A percentile compares a stretch with the other conserved stretches of the same genome.
phyloP scores from a whole-genome alignment of 805 yeast genomes.

The Lipomyces kockii region DNA sequence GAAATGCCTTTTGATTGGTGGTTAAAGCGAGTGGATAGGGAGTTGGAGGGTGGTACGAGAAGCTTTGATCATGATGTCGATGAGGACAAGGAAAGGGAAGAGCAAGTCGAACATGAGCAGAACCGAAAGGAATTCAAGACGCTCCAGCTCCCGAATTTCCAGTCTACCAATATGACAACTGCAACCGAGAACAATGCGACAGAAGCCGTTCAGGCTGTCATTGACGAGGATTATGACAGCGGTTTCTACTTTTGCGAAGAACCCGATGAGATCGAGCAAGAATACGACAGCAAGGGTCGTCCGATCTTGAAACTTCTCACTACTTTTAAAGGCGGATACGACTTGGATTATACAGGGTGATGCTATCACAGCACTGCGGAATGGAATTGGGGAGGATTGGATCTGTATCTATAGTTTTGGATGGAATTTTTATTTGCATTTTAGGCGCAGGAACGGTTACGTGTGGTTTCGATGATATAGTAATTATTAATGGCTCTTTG shows the following conservation, averaged over 20 bases:
- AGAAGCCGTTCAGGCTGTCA: background rate
- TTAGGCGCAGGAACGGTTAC: no score
- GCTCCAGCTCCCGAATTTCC: background rate
- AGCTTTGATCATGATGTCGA: background rate
- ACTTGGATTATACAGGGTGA: background rate
- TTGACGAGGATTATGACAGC: constrained; percentile 13
- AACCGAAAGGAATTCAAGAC: background rate
- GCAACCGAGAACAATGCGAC: background rate
- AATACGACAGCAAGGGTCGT: constrained; percentile 24
- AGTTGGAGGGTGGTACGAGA: background rate
- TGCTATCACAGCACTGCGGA: background rate
- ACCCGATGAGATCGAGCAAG: constrained; percentile 28
- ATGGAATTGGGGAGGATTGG: background rate
- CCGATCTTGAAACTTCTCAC: constrained; percentile 27
- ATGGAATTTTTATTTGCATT: background rate
- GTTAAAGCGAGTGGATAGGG: constrained; percentile 14
- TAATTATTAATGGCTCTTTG: no score
- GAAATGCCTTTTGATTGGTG: constrained; percentile 20
- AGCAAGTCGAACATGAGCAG: background rate
- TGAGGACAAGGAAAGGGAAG: background rate
- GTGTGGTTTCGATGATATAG: no score
- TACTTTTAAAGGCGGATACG: constrained; percentile 20
- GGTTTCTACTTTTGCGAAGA: constrained; percentile 23
- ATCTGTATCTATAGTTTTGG: background rate
- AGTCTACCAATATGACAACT: constrained; percentile 10